These are phyloP conservation scores for Colletotrichum melonis DNA, from an alignment of 2,329 filamentous ascomycete genomes.

Conservation along the genomic window DNA sequence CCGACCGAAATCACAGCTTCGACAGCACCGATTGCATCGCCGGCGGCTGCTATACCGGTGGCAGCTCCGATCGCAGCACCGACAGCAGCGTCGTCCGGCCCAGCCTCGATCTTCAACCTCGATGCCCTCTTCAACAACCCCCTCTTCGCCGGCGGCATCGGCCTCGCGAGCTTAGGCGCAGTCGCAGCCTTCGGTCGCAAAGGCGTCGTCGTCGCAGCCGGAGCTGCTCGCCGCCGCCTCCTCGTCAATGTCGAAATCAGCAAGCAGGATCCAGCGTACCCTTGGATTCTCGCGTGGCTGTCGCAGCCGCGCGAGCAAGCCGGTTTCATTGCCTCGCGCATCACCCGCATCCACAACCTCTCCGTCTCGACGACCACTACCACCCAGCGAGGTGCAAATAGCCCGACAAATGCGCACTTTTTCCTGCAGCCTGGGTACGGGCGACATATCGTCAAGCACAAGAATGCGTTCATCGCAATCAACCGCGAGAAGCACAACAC, in stretches of 20 bases:
- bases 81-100: background rate
- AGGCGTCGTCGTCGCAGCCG: conserved; percentile 77
- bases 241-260: conserved; percentile 97
- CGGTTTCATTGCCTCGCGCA: conserved; percentile 68
- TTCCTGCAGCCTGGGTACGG: conserved; percentile 92
- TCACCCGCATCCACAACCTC: conserved; percentile 71
- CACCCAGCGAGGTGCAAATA: conserved; percentile 70
- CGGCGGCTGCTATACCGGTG: background rate
- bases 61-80: background rate
- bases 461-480: conserved; percentile 87
- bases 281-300: conserved; percentile 95
- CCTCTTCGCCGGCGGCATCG: conserved; percentile 80
- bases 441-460: conserved; percentile 87
- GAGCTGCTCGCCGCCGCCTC: conserved; percentile 83
- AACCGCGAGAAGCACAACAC: conserved; percentile 87
- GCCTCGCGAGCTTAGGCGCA: conserved; percentile 89
- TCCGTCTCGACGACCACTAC: conserved; percentile 66
- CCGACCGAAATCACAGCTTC: conserved; percentile 5
- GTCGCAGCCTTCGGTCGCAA: conserved; percentile 84
- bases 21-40: background rate
- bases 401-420: conserved; percentile 81
- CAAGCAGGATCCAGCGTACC: conserved; percentile 91
- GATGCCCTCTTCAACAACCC: conserved; percentile 73
- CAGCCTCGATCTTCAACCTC: conserved; percentile 54
- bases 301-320: conserved; percentile 78